Evolutionary conservation across 2,329 filamentous ascomycete species (phyloP).

Genomic region (Onygenales sp.): DNA sequence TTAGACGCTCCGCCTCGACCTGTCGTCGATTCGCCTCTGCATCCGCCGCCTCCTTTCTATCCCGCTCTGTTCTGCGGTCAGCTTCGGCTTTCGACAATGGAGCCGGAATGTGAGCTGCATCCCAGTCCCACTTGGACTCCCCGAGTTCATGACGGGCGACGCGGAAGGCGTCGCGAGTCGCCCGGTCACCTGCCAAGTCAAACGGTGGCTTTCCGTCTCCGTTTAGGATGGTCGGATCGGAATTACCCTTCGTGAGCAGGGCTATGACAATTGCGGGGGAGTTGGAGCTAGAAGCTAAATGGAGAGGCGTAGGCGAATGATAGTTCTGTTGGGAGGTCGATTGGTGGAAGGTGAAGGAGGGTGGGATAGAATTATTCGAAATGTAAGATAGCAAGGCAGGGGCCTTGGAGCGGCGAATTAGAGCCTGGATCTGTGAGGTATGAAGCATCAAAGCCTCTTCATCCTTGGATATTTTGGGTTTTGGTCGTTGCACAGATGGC

Average conservation of each 20-base stretch:
- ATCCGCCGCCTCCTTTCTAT: constrained; percentile 58
- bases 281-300: constrained; percentile 76
- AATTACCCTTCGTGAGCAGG: constrained; percentile 62
- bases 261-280: constrained; percentile 67
- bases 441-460: constrained; percentile 76
- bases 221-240: constrained; percentile 63
- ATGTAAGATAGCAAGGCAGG: constrained; percentile 81
- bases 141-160: constrained; percentile 76
- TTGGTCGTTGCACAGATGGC: constrained; percentile 24
- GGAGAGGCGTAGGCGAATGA: constrained; percentile 74
- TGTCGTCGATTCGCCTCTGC: constrained; percentile 63
- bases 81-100: constrained; percentile 63
- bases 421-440: constrained; percentile 77
- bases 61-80: constrained; percentile 57
- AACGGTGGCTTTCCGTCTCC: constrained; percentile 76
- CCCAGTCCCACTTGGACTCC: constrained; percentile 70
- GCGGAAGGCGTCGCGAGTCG: constrained; percentile 84
- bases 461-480: constrained; percentile 64
- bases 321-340: constrained; percentile 56
- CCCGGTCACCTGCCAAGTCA: constrained; percentile 74
- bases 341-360: constrained; percentile 69
- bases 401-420: constrained; percentile 82
- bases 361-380: constrained; percentile 59
- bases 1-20: constrained; percentile 64
- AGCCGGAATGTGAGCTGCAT: constrained; percentile 60